Base-by-base conservation (phyloP, 331 rosid species). In the Quercus phellos region DNA sequence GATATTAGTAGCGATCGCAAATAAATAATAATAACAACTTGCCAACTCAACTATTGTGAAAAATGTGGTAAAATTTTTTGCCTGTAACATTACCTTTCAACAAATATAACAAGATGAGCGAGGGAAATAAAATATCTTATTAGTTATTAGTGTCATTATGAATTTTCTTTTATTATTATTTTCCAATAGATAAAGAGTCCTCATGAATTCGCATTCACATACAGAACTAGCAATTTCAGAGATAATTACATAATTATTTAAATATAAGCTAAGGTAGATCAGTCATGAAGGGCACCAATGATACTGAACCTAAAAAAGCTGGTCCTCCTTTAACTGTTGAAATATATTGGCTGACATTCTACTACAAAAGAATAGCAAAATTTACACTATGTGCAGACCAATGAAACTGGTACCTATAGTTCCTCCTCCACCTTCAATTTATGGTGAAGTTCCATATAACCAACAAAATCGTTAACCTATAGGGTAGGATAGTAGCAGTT, bases 371-470 rank as follows among this genome's bases (percentile, higher is more conserved):
- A 32, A 30, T 32, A 32, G 46, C 63, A 76, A 78, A 85, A 86
- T 85, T 73, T 89, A 89, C 92, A 85, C 53, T 2, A 4, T 46
- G 53, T 46, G 53, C 77, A 46, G 69, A 14, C 75, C 80, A 67
- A 19, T 59, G 46, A 22, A 51, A 56, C 50, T 27, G 55, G 61
- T 67, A 50, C 73, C 35, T n/a, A 46, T 12, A 59, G 16, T 46
- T 46, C 51, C 51, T 46, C 72, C 14, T 34, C 81, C 71, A 35
- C 74, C 70, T 42, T 43, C 67, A 54, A 51, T 69, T 26, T 51
- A 69, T 69, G 73, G 55, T 43, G 77, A 51, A 59, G 55, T 66
- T 34, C 4, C 71, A 32, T 66, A n/a, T 10, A 34, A 46, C 26
- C 71, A 34, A 34, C 51, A 34, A 66, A 29, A 21, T 59, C 30